Base-by-base conservation (phyloP, 345 rosid genomes). In the Camelina hispida region DNA sequence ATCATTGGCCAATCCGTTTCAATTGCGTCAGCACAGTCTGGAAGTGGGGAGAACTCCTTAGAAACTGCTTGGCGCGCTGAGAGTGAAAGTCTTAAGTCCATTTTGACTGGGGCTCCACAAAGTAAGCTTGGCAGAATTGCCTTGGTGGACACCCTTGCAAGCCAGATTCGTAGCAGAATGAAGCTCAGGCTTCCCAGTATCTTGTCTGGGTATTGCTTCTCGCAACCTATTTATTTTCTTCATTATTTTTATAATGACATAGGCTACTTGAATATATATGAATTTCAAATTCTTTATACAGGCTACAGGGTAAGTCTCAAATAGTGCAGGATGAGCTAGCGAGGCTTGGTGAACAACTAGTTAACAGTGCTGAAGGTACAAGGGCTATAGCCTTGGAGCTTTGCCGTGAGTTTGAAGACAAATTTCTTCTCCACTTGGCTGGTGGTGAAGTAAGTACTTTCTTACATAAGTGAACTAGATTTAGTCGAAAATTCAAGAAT, bases 51-150 rank as follows among this genome's bases (percentile, higher is more conserved):
- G 73, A 93, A 81, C 80, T 91, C 99, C 68, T 84, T 96, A 75
- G 99, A 96, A 84, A 93, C 94, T 77, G 99, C 97, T n/a, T 89
- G 99, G 99, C 89, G 88, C n/a, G 98, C 97, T 20, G 98, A 93
- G 90, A 91, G 87, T 69, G 97, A 93, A 78, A 91, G 93, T 80
- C 82, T 96, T 0, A 96, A 88, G 72, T 84, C 93, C 56, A 89
- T 84, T 76, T 79, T 96, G 68, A 84, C 83, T 32, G 99, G 97
- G 70, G 90, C 97, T 51, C 97, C 98, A 14, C 97, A 80, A 73
- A 85, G 80, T 87, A 92, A 91, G 85, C 97, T 96, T 68, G 99
- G 98, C 68, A 86, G 99, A 85, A 76, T 89, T 73, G 97, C 99
- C 56, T 79, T 96, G 80, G 91, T 96, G 73, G 98, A 96, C 52